Evolutionary conservation across 1,139 yeast species (phyloP).

Genomic region (Pneumocystis sp.): DNA sequence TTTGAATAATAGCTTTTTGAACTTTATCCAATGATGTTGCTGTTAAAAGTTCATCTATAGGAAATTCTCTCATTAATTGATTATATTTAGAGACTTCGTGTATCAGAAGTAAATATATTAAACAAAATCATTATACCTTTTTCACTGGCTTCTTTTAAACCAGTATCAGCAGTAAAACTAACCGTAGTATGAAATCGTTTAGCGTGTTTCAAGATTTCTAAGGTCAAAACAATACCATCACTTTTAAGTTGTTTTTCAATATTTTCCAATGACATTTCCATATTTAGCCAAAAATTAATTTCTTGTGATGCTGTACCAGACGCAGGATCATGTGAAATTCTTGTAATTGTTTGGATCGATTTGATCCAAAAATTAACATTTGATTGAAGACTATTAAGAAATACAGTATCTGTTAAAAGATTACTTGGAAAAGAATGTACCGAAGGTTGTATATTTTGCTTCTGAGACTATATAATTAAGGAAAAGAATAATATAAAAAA

Average conservation of each 20-base stretch:
- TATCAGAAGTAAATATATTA: background rate
- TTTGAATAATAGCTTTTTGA: constrained; percentile 31
- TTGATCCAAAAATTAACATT: constrained; percentile 62
- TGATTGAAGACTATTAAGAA: constrained; percentile 52
- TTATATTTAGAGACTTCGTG: constrained; percentile 39
- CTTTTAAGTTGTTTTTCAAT: constrained; percentile 46
- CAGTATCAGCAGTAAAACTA: constrained; percentile 58
- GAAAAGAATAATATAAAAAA: background rate
- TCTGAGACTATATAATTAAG: constrained; percentile 16
- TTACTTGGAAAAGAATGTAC: constrained; percentile 25
- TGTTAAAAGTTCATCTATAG: constrained; percentile 44
- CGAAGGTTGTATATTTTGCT: constrained; percentile 19
- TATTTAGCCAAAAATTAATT: constrained; percentile 61
- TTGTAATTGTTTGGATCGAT: constrained; percentile 45
- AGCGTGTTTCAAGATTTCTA: constrained; percentile 50
- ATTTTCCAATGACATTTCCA: constrained; percentile 46
- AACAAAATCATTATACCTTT: constrained; percentile 1
- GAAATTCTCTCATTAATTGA: constrained; percentile 54
- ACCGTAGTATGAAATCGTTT: constrained; percentile 70
- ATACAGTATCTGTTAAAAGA: constrained; percentile 35
- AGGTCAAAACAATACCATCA: constrained; percentile 41
- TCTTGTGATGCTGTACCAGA: constrained; percentile 58
- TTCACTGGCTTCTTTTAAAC: constrained; percentile 43
- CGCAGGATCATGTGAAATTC: constrained; percentile 34
- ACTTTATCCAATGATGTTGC: constrained; percentile 36